Conservation (phyloP, 1,139 yeast species). For the Debaryomyces subglobosus region DNA sequence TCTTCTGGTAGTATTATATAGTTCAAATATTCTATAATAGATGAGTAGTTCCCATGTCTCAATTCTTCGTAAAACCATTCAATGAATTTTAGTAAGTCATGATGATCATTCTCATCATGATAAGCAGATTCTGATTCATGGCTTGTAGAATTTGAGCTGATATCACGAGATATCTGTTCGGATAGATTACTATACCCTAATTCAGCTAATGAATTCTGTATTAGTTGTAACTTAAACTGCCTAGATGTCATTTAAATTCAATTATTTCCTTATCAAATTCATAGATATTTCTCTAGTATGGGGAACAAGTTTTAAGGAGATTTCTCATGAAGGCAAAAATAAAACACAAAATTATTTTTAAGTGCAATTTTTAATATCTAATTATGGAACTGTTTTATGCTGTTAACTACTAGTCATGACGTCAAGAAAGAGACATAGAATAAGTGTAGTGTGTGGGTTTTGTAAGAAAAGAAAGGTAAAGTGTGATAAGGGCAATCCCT, state of each 20-base stretch:
- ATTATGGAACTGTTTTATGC: background rate
- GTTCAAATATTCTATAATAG: conserved; percentile 19
- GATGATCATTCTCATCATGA: background rate
- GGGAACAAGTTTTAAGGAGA: conserved; percentile 3
- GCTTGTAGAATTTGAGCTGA: conserved; percentile 1
- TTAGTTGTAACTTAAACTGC: conserved; percentile 35
- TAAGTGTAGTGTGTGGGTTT: conserved; percentile 42
- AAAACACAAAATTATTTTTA: background rate
- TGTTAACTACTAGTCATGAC: background rate
- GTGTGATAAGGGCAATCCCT: conserved; percentile 46
- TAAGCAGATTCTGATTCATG: background rate
- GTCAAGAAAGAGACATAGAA: conserved; percentile 33
- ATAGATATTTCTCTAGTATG: background rate
- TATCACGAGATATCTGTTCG: conserved; percentile 8
- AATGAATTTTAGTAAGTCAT: conserved; percentile 12
- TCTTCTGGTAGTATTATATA: conserved; percentile 5
- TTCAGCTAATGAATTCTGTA: conserved; percentile 35
- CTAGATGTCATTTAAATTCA: conserved; percentile 22
- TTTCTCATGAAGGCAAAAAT: conserved; percentile 4
- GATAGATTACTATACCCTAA: conserved; percentile 28
- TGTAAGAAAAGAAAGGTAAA: conserved; percentile 47
- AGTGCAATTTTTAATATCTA: background rate
- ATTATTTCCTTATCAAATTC: background rate
- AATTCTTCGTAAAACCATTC: conserved; percentile 30
- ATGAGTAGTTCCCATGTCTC: conserved; percentile 26